Evolutionary conservation across 768 basidiomycete species (phyloP).

Genomic region (Fomitopsis serialis): DNA sequence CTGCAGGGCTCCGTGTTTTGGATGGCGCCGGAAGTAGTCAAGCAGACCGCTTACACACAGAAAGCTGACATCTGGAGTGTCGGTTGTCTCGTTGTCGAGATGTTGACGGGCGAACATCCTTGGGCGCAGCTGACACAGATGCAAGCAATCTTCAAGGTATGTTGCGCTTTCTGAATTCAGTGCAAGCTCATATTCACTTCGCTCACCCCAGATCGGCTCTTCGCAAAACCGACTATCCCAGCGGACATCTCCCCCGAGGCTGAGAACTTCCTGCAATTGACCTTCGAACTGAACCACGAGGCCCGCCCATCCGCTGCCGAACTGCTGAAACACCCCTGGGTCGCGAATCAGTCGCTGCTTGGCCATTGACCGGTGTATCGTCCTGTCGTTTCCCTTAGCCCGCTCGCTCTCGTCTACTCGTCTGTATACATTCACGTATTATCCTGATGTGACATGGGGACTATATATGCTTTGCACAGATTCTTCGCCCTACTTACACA

Average conservation of each 20-base stretch:
- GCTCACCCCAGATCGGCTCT: conserved; percentile 71
- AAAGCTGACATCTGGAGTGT: conserved; percentile 98
- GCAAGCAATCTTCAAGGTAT: conserved; percentile 97
- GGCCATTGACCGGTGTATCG: conserved; percentile 4
- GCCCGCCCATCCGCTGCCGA: conserved; percentile 75
- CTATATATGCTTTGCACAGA: neutral
- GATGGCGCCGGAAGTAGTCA: conserved; percentile 99
- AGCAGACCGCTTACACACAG: conserved; percentile 85
- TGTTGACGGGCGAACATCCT: conserved; percentile 94
- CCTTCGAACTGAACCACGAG: conserved; percentile 83
- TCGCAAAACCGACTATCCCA: conserved; percentile 82
- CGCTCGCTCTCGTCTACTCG: neutral
- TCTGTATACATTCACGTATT: neutral
- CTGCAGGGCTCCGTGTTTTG: conserved; percentile 98
- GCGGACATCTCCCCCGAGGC: conserved; percentile 89
- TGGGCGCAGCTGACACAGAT: conserved; percentile 96
- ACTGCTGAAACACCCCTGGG: conserved; percentile 72
- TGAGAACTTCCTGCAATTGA: conserved; percentile 77
- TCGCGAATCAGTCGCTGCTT: conserved; percentile 27
- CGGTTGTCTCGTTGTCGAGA: conserved; percentile 91
- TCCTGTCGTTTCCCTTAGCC: no score
- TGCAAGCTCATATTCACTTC: neutral
- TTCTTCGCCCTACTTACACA: neutral
- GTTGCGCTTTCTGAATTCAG: conserved; percentile 3
- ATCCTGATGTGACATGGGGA: neutral